phyloP scores from a whole-genome alignment of 148 eudicot genomes.

The Dianthus caryophyllus region DNA sequence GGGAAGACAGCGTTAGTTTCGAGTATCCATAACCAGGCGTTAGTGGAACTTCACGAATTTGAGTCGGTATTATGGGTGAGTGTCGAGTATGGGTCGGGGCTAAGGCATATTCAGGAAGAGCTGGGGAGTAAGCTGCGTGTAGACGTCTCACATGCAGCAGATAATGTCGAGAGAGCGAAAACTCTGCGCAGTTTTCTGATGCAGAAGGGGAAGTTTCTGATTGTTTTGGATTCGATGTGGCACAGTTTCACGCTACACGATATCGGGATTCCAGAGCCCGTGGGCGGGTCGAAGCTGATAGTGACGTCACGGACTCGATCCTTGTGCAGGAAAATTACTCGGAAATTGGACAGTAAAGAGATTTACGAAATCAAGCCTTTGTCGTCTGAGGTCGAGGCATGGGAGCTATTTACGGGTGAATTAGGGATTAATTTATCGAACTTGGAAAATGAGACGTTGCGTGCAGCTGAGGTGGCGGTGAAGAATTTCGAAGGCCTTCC shows the following conservation, averaged over 20 bases:
- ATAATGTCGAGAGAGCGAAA: constrained; percentile 24
- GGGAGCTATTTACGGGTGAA: constrained; percentile 31
- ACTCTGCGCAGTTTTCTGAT: constrained; percentile 13
- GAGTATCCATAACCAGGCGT: constrained; percentile 26
- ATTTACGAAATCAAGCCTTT: constrained; percentile 29
- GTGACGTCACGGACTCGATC: constrained; percentile 24
- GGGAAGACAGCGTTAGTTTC: constrained; percentile 31
- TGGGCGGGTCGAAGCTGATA: constrained; percentile 24
- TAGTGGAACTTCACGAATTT: constrained; percentile 17
- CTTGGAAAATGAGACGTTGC: constrained; percentile 22
- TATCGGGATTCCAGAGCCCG: constrained; percentile 35
- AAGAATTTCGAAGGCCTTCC: constrained; percentile 28
- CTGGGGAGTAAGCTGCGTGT: constrained; percentile 24
- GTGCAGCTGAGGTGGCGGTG: constrained; percentile 10
- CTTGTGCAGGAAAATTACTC: constrained; percentile 22
- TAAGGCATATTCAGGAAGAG: constrained; percentile 30
- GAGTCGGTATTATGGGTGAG: constrained; percentile 33
- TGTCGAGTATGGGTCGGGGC: constrained; percentile 24
- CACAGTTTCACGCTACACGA: constrained; percentile 30
- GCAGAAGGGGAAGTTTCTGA: constrained; percentile 22
- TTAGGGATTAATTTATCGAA: constrained; percentile 19
- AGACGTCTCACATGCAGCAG: constrained; percentile 16
- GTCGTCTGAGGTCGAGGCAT: constrained; percentile 19
- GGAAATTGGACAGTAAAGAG: constrained; percentile 15
- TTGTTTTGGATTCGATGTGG: constrained; percentile 34